Base-by-base conservation (phyloP, 352 stramenopile species). In the Phytophthora sansomeana region DNA sequence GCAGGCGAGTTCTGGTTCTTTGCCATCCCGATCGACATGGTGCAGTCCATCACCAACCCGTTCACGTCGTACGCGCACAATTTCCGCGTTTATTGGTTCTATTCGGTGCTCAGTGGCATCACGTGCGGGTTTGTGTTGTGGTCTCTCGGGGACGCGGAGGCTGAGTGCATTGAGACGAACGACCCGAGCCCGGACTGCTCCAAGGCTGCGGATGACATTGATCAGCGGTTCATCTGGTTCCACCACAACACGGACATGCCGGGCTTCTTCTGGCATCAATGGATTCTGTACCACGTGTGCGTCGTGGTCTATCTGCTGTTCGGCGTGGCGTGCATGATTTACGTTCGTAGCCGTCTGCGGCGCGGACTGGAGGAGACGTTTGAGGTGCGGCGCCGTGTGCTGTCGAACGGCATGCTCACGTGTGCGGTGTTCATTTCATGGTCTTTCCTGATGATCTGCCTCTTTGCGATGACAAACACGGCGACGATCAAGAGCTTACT, bases 1-100 rank as follows among this genome's bases (percentile, higher is more conserved):
- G 86, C 85, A n/a, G 84, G 85, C 4, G 89, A 96, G 51, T 95
- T 95, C 44, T 95, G 89, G 89, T 96, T 95, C 77, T 95, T 93
- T 52, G 87, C 87, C 17, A 96, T 96, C 63, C 85, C 85, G 6
- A 90, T 95, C 47, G 89, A 96, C 62, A 89, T 96, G 71, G 80
- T 94, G 39, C 87, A 96, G 80, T 95, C 85, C 19, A 90, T 96
- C 61, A 94, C 89, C 21, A 96, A 96, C 65, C 89, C 89, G 10
- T 96, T 96, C 67, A 94, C 89, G 44, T 95, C 87, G 33, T 96
- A 95, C 62, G 70, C 84, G 46, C 68, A 92, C 68, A 96, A 96
- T 67, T 82, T 93, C 16, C 74, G 82, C 6, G 61, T 92, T 8
- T 96, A 96, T 72, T 92, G 85, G 83, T 84, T 94, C 59, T 95